Conservation (phyloP, 2,329 filamentous ascomycete genomes). For the Curvularia sp. region DNA sequence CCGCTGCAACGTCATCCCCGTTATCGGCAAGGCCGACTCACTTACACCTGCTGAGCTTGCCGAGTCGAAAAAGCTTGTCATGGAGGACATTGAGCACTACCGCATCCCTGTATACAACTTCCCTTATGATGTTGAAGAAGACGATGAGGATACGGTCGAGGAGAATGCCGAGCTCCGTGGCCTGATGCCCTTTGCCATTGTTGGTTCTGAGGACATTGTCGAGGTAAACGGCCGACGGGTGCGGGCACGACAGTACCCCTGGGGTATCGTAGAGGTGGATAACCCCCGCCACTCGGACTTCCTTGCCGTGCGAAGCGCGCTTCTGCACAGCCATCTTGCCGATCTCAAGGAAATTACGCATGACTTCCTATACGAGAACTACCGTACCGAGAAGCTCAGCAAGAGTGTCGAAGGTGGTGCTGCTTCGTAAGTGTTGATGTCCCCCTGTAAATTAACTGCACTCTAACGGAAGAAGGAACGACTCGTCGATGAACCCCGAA, state of each 20-base stretch:
- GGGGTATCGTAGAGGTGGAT: constrained; percentile 98
- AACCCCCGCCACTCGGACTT: constrained; percentile 99
- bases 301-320: constrained; percentile 92
- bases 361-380: constrained; percentile 99
- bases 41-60: constrained; percentile 95
- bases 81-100: constrained; percentile 99
- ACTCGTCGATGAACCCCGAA: constrained; percentile 96
- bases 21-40: constrained; percentile 97
- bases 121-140: constrained; percentile 99
- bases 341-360: constrained; percentile 99
- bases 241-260: constrained; percentile 95
- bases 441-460: background rate
- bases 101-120: constrained; percentile 99
- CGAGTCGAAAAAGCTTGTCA: constrained; percentile 99
- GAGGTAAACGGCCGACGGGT: constrained; percentile 93
- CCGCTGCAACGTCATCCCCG: constrained; percentile 97
- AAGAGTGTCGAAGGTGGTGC: constrained; percentile 96
- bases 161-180: constrained; percentile 98
- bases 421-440: constrained; percentile 73
- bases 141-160: constrained; percentile 98
- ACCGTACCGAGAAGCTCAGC: constrained; percentile 99
- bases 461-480: constrained; percentile 54
- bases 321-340: constrained; percentile 96
- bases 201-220: constrained; percentile 93
- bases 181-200: constrained; percentile 98